Conservation (phyloP, 2,329 filamentous ascomycete species). For the Blumeriella jaapii region DNA sequence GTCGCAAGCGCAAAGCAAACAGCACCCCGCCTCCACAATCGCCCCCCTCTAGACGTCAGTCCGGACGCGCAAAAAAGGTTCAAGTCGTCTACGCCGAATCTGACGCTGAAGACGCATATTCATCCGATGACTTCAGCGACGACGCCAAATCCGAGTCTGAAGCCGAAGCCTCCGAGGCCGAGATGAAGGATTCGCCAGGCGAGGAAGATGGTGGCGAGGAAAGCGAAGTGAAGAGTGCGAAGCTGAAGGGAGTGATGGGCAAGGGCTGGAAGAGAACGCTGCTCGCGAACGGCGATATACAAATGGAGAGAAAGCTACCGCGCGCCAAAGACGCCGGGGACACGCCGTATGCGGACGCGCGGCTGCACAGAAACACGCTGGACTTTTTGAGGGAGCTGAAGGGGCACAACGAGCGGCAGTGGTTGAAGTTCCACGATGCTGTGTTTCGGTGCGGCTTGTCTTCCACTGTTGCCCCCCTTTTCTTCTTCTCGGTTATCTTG, state of each 20-base stretch:
- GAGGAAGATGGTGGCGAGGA: constrained; percentile 7
- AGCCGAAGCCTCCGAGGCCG: neutral
- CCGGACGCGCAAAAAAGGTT: constrained; percentile 11
- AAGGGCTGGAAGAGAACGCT: constrained; percentile 8
- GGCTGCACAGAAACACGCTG: constrained; percentile 45
- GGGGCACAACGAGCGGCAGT: constrained; percentile 45
- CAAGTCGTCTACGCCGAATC: constrained; percentile 11
- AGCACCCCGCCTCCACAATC: neutral
- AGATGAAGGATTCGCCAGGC: constrained; percentile 3
- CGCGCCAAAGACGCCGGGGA: constrained; percentile 32
- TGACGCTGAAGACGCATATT: constrained; percentile 9
- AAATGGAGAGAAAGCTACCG: constrained; percentile 31
- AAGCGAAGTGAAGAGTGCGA: neutral
- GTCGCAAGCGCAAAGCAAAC: constrained; percentile 11
- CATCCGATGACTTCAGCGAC: constrained; percentile 7
- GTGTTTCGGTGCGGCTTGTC: constrained; percentile 6
- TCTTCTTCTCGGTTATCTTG: neutral
- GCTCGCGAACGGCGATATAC: constrained; percentile 8
- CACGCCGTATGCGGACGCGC: constrained; percentile 39
- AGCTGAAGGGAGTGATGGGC: no score
- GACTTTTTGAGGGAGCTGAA: constrained; percentile 47
- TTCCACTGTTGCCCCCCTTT: neutral
- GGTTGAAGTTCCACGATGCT: constrained; percentile 41
- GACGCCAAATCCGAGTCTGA: constrained; percentile 2
- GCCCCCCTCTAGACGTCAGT: constrained; percentile 9